Conservation (phyloP, 495 filamentous ascomycete species). For the Lasiosphaeris hirsuta region DNA sequence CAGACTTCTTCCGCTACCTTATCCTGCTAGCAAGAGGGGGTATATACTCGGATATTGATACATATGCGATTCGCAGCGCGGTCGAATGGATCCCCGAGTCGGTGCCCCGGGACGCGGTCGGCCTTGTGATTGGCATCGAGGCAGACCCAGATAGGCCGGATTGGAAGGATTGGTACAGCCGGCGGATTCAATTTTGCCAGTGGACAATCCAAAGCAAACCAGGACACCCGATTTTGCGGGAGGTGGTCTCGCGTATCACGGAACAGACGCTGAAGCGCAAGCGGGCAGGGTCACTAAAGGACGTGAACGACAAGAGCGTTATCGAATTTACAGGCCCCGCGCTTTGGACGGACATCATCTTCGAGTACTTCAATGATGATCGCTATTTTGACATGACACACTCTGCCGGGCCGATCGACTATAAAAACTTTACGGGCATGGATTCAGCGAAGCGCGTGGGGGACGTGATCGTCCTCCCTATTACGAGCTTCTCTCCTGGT, state of each 20-base stretch:
- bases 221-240: slow-evolving; percentile 85
- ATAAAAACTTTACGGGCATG: slow-evolving; percentile 86
- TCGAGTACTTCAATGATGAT: slow-evolving; percentile 88
- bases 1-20: slow-evolving; percentile 96
- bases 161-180: slow-evolving; percentile 94
- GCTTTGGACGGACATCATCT: slow-evolving; percentile 90
- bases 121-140: slow-evolving; percentile 90
- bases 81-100: slow-evolving; percentile 80
- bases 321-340: slow-evolving; percentile 95
- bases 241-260: slow-evolving; percentile 83
- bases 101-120: slow-evolving; percentile 72
- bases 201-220: slow-evolving; percentile 98
- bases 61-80: slow-evolving; percentile 74
- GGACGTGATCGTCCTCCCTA: slow-evolving; percentile 89
- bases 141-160: slow-evolving; percentile 90
- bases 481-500: slow-evolving; percentile 95
- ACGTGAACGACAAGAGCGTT: slow-evolving; percentile 70
- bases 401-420: slow-evolving; percentile 72
- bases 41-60: slow-evolving; percentile 97
- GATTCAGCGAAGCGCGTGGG: slow-evolving; percentile 78
- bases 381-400: slow-evolving; percentile 80
- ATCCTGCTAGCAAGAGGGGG: slow-evolving; percentile 91
- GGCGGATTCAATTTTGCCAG: slow-evolving; percentile 95
- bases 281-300: slow-evolving; percentile 59
- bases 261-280: slow-evolving; percentile 76